A percentile compares a stretch with the other conserved stretches of the same genome.
Evolutionary conservation across 106 monocot genomes (phyloP).

Genomic region (Allium sativum): DNA sequence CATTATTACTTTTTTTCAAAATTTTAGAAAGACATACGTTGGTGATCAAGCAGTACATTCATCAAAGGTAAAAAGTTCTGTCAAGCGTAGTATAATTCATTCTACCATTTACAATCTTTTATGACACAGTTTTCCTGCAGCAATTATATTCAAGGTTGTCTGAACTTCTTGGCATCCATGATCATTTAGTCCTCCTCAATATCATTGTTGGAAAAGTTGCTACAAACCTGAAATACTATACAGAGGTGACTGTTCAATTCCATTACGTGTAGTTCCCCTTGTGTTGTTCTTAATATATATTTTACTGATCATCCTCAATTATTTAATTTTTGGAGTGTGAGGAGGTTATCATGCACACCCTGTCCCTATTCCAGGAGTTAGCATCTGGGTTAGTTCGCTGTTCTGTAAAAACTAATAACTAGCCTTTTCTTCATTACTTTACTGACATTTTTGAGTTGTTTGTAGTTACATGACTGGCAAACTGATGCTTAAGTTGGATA

Average conservation of each 20-base stretch:
- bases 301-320: background rate
- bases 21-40: conserved; percentile 95
- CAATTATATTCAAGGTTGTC: conserved; percentile 88
- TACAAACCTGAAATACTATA: conserved; percentile 87
- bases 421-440: background rate
- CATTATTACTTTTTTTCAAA: conserved; percentile 82
- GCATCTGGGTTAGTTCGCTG: conserved; percentile 71
- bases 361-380: conserved; percentile 81
- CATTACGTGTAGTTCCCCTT: no score
- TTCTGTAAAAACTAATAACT: background rate
- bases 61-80: conserved; percentile 54
- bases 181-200: conserved; percentile 95
- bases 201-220: conserved; percentile 90
- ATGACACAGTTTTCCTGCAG: conserved; percentile 24
- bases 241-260: conserved; percentile 45
- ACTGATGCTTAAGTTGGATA: conserved; percentile 90
- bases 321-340: conserved; percentile 51
- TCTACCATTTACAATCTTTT: no score
- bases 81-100: background rate
- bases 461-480: conserved; percentile 99
- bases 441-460: conserved; percentile 19
- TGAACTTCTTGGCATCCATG: conserved; percentile 91
- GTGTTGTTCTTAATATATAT: no score
- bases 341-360: conserved; percentile 87
- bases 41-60: conserved; percentile 98